These are phyloP conservation scores for Rugosomyces carneus DNA, from an alignment of 1,284 basidiomycete genomes.

Conservation along the genomic window DNA sequence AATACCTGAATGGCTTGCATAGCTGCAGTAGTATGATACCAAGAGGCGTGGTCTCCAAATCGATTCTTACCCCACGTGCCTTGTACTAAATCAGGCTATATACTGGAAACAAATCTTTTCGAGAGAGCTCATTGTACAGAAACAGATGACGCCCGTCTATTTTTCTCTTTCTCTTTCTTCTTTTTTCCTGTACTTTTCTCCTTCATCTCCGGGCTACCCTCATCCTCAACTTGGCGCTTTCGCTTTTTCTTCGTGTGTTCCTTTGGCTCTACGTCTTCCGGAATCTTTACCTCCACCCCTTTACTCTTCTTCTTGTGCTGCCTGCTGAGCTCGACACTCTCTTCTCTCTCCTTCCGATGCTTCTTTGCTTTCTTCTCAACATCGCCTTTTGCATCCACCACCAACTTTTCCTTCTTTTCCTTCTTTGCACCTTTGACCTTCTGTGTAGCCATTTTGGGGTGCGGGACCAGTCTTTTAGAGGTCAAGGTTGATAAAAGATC, in stretches of 20 bases:
- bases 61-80: constrained; percentile 13
- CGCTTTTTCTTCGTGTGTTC: constrained; percentile 17
- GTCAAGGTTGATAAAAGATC: not conserved
- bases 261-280: constrained; percentile 5
- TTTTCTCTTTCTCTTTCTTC: constrained; percentile 19
- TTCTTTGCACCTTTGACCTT: constrained; percentile 14
- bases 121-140: constrained; percentile 14
- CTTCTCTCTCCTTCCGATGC: constrained; percentile 4
- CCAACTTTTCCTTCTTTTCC: constrained; percentile 18
- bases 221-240: constrained; percentile 8
- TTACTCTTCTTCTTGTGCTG: constrained; percentile 16
- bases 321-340: constrained; percentile 6
- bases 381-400: constrained; percentile 10
- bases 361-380: constrained; percentile 12
- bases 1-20: constrained; percentile 72
- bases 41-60: constrained; percentile 14
- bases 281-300: constrained; percentile 18
- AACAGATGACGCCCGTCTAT: constrained; percentile 13
- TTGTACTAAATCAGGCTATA: constrained; percentile 7
- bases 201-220: constrained; percentile 14
- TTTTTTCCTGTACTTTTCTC: constrained; percentile 13
- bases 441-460: constrained; percentile 19
- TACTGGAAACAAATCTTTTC: too few species aligned
- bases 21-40: constrained; percentile 12
- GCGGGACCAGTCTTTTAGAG: constrained; percentile 11